Evolutionary conservation across 371 early-diverging fungal species (phyloP).

Genomic region (Actinomortierella ambigua): DNA sequence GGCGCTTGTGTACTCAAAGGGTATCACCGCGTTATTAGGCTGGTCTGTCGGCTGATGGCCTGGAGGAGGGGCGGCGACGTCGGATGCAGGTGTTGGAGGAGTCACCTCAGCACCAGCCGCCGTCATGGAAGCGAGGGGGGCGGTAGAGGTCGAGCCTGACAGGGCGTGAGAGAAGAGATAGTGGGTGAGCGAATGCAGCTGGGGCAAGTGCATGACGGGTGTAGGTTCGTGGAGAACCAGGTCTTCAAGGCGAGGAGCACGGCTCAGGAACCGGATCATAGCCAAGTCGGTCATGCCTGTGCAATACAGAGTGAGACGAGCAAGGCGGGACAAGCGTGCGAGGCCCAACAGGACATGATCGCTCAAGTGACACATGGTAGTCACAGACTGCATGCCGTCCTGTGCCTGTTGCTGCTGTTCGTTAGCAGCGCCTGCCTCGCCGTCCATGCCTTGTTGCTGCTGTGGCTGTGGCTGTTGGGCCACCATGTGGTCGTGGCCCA

Average conservation of each 20-base stretch:
- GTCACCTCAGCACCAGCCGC: too few species aligned
- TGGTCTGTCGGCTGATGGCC: background rate
- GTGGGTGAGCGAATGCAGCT: conserved; percentile 15
- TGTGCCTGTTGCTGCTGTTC: conserved; percentile 10
- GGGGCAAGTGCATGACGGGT: conserved; percentile 30
- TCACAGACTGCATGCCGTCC: conserved; percentile 7
- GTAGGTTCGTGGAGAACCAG: conserved; percentile 40
- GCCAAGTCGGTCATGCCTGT: conserved; percentile 42
- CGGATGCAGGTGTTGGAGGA: background rate
- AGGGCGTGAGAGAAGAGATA: conserved; percentile 7
- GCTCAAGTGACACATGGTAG: conserved; percentile 31
- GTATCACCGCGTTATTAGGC: background rate
- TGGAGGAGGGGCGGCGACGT: background rate
- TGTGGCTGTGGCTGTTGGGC: conserved; percentile 9
- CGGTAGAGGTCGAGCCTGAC: conserved; percentile 16
- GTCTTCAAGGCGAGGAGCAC: conserved; percentile 19
- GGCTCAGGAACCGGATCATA: conserved; percentile 20
- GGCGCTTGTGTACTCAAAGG: conserved; percentile 22
- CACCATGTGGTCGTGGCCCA: conserved; percentile 27
- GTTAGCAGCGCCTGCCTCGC: background rate
- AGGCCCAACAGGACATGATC: conserved; percentile 20
- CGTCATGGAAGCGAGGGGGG: too few species aligned
- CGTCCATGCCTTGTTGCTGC: conserved; percentile 4
- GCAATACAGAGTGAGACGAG: conserved; percentile 41
- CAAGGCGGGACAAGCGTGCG: conserved; percentile 18